A percentile compares a stretch with the other conserved stretches of the same genome.
Evolutionary conservation across 2,329 filamentous ascomycete species (phyloP).

Genomic region (Ophioceras dolichostomum): DNA sequence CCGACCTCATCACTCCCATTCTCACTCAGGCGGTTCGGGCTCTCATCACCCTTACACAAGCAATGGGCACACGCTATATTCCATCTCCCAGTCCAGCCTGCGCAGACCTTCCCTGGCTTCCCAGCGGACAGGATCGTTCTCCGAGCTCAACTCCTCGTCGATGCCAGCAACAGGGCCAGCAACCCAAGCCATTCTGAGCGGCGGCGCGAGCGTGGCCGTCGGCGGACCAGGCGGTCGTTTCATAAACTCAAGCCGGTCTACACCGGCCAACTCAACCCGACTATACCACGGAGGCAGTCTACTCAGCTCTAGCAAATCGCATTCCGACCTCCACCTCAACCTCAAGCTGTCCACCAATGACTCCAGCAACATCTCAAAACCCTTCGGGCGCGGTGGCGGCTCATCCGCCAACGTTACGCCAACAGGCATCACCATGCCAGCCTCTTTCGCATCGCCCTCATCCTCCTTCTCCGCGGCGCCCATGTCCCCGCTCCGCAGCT

Average conservation of each 20-base stretch:
- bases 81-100: constrained; percentile 14
- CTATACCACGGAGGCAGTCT: constrained; percentile 14
- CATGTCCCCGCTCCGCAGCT: constrained; percentile 43
- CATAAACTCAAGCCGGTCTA: constrained; percentile 23
- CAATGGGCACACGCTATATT: too few relatives aligned
- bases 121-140: constrained; percentile 25
- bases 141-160: constrained; percentile 20
- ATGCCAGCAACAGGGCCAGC: constrained; percentile 18
- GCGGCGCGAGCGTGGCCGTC: too few relatives aligned
- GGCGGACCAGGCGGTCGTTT: too few relatives aligned
- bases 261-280: constrained; percentile 18
- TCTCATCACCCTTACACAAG: too few relatives aligned
- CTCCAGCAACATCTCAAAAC: neutral
- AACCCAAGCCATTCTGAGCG: too few relatives aligned
- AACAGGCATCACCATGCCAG: constrained; percentile 8
- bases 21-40: constrained; percentile 11
- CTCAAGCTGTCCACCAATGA: constrained; percentile 11
- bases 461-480: constrained; percentile 19
- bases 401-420: constrained; percentile 7
- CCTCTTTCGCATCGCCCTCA: constrained; percentile 9
- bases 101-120: constrained; percentile 25
- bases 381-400: constrained; percentile 1
- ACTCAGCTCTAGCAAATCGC: constrained; percentile 21
- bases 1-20: constrained; percentile 7
- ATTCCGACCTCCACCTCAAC: constrained; percentile 33